Evolutionary conservation across 2,329 filamentous ascomycete genomes (phyloP), one percentile per base, ranked within the genome.

Genomic region (Lasiodiplodia sp.): DNA sequence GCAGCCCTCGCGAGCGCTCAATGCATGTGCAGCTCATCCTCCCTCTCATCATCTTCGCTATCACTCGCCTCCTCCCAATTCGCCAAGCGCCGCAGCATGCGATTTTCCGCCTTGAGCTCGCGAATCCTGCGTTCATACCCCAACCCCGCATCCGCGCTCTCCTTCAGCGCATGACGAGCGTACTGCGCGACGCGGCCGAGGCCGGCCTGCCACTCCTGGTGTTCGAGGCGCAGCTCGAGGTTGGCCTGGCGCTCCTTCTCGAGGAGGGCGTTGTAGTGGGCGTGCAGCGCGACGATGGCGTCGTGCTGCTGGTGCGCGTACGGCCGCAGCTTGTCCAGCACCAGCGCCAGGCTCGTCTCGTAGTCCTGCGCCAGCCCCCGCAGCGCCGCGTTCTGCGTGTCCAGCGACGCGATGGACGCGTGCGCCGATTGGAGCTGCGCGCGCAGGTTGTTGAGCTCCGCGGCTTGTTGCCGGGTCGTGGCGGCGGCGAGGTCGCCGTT

Each of bases 131-230:
- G 75, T 69, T 77, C 75, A 66, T 79, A 78, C 5, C 77, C 78
- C 70, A 78, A 70, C 56, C 78, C 77, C 1, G 70, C 74, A 38
- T 83, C 80, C 2, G 76, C 78, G 69, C 81, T 75, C 37, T 73
- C 74, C 71, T 76, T 77, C 47, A 83, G 68, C 56, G 83, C 82
- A 14, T 71, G 69, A 28, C 82, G 73, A 14, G 83, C 79, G 37
- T 78, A 78, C 56, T 82, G 81, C 4, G 81, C 81, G 28, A 85
- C 76, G 4, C 82, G 72, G 8, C 78, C 75, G 68, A 85, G 69
- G 1, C 81, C 78, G 3, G 81, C 81, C 72, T 86, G 84, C 83
- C 83, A 85, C 56, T 81, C 80, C 60, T 82, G 80, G 68, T 85
- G 83, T 68, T 82, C 82, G 23, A 85, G 73, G 51, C 84, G 77